Percentiles rank a stretch among this genome's conserved stretches.
These are phyloP conservation scores for Alternaria viburni DNA, from an alignment of 2,329 filamentous ascomycete species.

Conservation along the genomic window DNA sequence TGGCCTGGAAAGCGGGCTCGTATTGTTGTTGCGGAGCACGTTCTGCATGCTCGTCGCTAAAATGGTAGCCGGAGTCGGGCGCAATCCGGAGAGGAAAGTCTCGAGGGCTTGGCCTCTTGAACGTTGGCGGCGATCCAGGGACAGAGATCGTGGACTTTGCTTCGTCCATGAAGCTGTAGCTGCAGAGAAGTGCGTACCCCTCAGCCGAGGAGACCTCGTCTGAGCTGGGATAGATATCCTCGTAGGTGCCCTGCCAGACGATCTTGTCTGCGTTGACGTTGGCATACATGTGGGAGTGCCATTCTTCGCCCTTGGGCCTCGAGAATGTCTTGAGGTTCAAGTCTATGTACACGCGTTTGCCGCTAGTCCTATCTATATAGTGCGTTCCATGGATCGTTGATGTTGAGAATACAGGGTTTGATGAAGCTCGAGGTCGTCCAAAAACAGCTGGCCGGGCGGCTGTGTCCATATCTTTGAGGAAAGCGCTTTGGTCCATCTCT, in stretches of 20 bases:
- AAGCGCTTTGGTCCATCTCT: neutral
- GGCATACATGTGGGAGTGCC: neutral
- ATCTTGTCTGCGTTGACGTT: neutral
- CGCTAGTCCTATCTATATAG: neutral
- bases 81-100: neutral
- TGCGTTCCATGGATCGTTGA: neutral
- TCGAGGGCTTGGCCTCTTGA: neutral
- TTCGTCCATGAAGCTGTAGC: neutral
- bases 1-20: constrained; percentile 14
- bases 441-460: neutral
- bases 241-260: neutral
- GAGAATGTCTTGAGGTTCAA: neutral
- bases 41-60: neutral
- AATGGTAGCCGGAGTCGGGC: neutral
- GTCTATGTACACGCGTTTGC: neutral
- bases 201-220: neutral
- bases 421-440: neutral
- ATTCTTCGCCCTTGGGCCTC: neutral
- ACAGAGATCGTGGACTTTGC: neutral
- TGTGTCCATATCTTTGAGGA: neutral
- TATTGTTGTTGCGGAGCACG: constrained; percentile 1
- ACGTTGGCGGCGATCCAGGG: neutral
- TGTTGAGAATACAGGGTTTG: neutral
- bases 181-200: neutral
- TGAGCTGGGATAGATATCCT: neutral